phyloP scores from a whole-genome alignment of 1,284 basidiomycete species.

The Trametes polyzona region DNA sequence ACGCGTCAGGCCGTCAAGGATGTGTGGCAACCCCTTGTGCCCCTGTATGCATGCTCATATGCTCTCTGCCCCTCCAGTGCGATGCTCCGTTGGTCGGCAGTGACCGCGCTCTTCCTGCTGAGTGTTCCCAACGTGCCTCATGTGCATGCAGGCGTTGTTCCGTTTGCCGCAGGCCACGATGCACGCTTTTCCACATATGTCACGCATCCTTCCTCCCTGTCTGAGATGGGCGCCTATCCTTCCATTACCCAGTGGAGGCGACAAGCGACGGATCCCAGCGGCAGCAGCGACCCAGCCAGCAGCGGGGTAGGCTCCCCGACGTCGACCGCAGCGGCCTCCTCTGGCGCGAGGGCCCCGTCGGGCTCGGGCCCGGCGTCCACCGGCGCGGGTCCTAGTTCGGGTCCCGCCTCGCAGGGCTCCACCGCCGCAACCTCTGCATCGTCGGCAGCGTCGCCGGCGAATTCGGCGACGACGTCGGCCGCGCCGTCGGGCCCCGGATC shows the following conservation, averaged over 20 bases:
- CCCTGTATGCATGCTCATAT: background rate
- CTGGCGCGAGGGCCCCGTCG: background rate
- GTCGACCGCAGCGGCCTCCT: background rate
- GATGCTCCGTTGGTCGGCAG: constrained; percentile 11
- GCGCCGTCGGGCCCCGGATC: background rate
- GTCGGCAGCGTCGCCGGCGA: background rate
- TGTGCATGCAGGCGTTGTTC: constrained; percentile 7
- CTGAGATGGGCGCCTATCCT: constrained; percentile 5
- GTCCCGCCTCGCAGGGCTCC: constrained; percentile 2
- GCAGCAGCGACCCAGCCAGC: background rate
- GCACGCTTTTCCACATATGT: constrained; percentile 1
- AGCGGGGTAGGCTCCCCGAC: background rate
- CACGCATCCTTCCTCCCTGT: constrained; percentile 2
- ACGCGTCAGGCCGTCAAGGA: background rate
- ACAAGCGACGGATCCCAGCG: constrained; percentile 1
- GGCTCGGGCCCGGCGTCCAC: constrained; percentile 1
- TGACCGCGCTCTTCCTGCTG: constrained; percentile 5
- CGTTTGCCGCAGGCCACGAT: background rate
- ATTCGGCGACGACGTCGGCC: background rate
- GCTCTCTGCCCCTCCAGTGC: constrained; percentile 3
- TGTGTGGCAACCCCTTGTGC: background rate
- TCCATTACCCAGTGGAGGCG: constrained; percentile 15
- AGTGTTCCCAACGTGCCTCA: constrained; percentile 4
- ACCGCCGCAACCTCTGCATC: background rate
- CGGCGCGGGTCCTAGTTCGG: background rate